Conservation (phyloP, 116 monocot species). For the Iris pallida region DNA sequence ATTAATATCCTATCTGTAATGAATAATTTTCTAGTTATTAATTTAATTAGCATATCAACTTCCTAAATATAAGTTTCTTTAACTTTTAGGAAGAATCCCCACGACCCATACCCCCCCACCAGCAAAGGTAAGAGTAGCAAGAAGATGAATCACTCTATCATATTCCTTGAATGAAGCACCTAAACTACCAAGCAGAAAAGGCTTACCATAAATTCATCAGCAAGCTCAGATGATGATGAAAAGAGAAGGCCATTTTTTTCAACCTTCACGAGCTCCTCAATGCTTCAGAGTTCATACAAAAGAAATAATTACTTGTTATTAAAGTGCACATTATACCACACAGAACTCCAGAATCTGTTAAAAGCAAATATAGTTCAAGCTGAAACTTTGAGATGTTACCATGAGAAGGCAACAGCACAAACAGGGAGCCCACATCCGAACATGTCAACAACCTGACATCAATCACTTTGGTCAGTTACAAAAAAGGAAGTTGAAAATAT, state of each 20-base stretch:
- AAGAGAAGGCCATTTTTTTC: slow-evolving; percentile 87
- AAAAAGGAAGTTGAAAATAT: background rate
- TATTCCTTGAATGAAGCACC: background rate
- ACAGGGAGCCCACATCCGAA: slow-evolving; percentile 96
- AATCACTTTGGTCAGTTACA: slow-evolving; percentile 9
- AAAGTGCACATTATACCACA: background rate
- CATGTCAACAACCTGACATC: slow-evolving; percentile 89
- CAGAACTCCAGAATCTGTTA: background rate
- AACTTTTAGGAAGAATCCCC: too few relatives aligned
- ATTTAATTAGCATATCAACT: too few relatives aligned
- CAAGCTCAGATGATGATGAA: slow-evolving; percentile 86
- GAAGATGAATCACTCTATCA: too few relatives aligned
- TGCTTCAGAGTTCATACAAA: slow-evolving; percentile 46
- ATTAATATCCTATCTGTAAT: too few relatives aligned
- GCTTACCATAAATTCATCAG: slow-evolving; percentile 84
- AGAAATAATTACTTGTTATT: background rate
- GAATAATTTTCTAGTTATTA: too few relatives aligned
- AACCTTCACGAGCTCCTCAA: slow-evolving; percentile 80
- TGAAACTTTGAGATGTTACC: slow-evolving; percentile 34
- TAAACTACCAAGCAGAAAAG: slow-evolving; percentile 6
- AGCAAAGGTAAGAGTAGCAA: too few relatives aligned
- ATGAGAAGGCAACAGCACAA: slow-evolving; percentile 89
- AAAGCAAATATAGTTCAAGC: background rate
- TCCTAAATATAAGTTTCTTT: too few relatives aligned
- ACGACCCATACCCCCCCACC: too few relatives aligned